phyloP scores from a whole-genome alignment of 2,329 filamentous ascomycete species.

The Botrytis aclada region DNA sequence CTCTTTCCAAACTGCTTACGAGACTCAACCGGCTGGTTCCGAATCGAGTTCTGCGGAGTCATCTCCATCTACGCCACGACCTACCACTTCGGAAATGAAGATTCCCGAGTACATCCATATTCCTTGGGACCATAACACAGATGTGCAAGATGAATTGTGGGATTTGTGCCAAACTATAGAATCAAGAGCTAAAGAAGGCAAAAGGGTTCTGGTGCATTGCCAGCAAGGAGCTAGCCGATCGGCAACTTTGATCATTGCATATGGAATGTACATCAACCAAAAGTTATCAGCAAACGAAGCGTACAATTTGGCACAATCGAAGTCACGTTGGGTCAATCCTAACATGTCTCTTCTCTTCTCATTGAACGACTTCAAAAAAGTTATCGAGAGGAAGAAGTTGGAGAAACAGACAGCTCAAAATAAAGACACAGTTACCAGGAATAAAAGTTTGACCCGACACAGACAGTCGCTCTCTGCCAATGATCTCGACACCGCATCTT shows the following conservation, averaged over 20 bases:
- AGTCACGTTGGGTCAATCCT: conserved; percentile 83
- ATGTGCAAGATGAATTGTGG: conserved; percentile 76
- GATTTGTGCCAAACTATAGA: conserved; percentile 74
- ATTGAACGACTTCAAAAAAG: conserved; percentile 74
- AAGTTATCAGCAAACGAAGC: conserved; percentile 76
- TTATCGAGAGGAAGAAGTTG: conserved; percentile 52
- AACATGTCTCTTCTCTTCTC: conserved; percentile 94
- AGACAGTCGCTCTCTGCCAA: conserved; percentile 59
- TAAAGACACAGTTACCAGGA: conserved; percentile 26
- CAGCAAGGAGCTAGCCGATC: conserved; percentile 84
- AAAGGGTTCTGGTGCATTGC: conserved; percentile 78
- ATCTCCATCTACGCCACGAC: conserved; percentile 56
- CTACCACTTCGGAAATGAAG: conserved; percentile 42
- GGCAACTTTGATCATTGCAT: conserved; percentile 81
- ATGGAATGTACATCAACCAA: conserved; percentile 76
- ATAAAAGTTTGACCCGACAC: conserved; percentile 59
- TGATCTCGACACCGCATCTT: conserved; percentile 45
- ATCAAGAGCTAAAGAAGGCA: conserved; percentile 65
- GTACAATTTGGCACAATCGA: conserved; percentile 75
- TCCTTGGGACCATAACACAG: conserved; percentile 84
- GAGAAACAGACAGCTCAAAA: conserved; percentile 36
- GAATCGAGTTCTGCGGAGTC: conserved; percentile 31
- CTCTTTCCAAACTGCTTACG: conserved; percentile 60
- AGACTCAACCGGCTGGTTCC: conserved; percentile 45
- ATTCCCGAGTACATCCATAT: conserved; percentile 83